Evolutionary conservation across 495 filamentous ascomycete genomes (phyloP).

Genomic region (Durotheca rogersii): DNA sequence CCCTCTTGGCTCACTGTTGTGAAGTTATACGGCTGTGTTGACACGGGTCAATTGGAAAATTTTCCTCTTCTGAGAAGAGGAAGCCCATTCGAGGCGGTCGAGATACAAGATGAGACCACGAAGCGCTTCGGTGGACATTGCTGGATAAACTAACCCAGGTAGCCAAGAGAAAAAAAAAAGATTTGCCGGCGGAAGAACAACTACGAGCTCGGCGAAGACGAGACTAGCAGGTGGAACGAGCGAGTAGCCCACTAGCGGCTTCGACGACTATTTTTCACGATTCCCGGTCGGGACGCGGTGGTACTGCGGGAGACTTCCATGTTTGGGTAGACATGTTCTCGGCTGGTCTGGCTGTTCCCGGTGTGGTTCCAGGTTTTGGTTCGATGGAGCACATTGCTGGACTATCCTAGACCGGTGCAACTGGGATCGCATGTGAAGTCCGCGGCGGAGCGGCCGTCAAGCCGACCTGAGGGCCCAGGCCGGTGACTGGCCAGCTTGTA

Average conservation of each 20-base stretch:
- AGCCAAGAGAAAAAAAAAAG: constrained; percentile 11
- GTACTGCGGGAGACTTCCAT: no score
- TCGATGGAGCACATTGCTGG: no score
- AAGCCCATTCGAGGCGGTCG: constrained; percentile 1
- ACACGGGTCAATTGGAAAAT: background rate
- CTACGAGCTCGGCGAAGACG: constrained; percentile 12
- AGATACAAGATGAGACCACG: constrained; percentile 18
- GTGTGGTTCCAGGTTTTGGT: no score
- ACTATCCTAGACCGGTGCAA: constrained; percentile 5
- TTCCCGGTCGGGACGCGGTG: no score
- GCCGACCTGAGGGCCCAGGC: constrained; percentile 11
- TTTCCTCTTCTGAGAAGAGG: background rate
- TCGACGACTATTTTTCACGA: constrained; percentile 10
- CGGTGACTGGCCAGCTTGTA: constrained; percentile 7
- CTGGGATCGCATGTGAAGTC: constrained; percentile 7
- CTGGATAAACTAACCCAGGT: constrained; percentile 27
- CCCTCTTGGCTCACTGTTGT: background rate
- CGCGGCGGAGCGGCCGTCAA: constrained; percentile 1
- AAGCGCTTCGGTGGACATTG: constrained; percentile 11
- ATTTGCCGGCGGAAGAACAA: constrained; percentile 26
- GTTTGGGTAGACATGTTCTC: no score
- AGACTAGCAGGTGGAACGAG: constrained; percentile 19
- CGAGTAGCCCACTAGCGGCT: constrained; percentile 10
- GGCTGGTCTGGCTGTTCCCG: no score
- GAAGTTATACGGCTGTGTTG: background rate